phyloP scores from a whole-genome alignment of 352 stramenopile genomes.

The Phytopythium boreale region DNA sequence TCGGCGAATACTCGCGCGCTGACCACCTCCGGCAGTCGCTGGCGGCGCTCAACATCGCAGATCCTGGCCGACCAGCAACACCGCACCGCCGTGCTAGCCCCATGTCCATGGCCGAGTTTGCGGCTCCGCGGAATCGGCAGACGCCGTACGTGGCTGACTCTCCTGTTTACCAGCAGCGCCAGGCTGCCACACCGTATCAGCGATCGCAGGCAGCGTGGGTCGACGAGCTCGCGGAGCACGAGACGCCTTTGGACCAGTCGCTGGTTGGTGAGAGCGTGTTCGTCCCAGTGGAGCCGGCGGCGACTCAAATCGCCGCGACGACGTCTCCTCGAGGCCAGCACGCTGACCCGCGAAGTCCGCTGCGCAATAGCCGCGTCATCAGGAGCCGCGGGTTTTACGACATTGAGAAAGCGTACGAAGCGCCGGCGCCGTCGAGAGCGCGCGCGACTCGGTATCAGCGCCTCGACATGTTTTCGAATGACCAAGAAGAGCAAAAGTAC shows the following conservation, averaged over 20 bases:
- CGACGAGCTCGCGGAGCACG: conserved; percentile 14
- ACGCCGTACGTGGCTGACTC: conserved; percentile 26
- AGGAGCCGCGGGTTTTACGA: conserved; percentile 78
- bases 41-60: conserved; percentile 17
- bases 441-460: background rate
- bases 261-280: conserved; percentile 71
- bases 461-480: background rate
- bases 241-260: conserved; percentile 51
- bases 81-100: conserved; percentile 31
- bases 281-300: conserved; percentile 34
- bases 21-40: conserved; percentile 27
- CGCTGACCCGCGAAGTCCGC: conserved; percentile 16
- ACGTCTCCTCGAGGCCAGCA: conserved; percentile 24
- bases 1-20: conserved; percentile 16
- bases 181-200: conserved; percentile 15
- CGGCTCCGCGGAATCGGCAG: conserved; percentile 17
- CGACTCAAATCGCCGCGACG: conserved; percentile 31
- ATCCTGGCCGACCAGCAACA: conserved; percentile 12
- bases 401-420: conserved; percentile 31
- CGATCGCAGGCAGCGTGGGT: background rate
- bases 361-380: conserved; percentile 67
- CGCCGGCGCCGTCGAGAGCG: conserved; percentile 2
- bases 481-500: background rate
- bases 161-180: conserved; percentile 37
- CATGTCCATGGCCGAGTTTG: conserved; percentile 72